These are phyloP conservation scores for Tolypocladium ophioglossoides DNA, from an alignment of 2,329 filamentous ascomycete species.

Conservation along the genomic window DNA sequence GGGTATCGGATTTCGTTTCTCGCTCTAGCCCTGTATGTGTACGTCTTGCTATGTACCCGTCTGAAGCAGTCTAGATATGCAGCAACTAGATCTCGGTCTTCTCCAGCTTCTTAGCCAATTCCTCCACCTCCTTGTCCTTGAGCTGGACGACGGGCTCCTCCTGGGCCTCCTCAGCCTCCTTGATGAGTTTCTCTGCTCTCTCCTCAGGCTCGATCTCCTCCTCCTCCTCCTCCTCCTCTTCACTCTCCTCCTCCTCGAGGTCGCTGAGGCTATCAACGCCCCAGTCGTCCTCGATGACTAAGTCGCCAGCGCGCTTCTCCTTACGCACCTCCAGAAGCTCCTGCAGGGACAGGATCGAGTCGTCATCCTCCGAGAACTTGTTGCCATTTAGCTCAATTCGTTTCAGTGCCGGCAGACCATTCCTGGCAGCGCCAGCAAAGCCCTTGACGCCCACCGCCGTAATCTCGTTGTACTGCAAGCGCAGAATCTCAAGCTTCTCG, in stretches of 20 bases:
- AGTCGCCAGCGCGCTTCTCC: constrained; percentile 56
- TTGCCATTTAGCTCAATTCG: constrained; percentile 94
- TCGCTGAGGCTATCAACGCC: constrained; percentile 80
- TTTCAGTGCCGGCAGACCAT: constrained; percentile 62
- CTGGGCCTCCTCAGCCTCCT: constrained; percentile 62
- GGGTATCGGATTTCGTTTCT: constrained; percentile 21
- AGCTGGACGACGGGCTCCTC: constrained; percentile 61
- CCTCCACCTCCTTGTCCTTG: constrained; percentile 71
- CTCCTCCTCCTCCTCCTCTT: constrained; percentile 59
- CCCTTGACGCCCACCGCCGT: constrained; percentile 62
- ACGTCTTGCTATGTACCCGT: constrained; percentile 1
- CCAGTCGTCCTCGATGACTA: constrained; percentile 69
- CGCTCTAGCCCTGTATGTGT: constrained; percentile 7
- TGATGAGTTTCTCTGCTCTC: constrained; percentile 56
- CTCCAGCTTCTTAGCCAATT: constrained; percentile 61
- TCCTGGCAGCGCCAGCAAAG: constrained; percentile 57
- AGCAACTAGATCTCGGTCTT: constrained; percentile 50
- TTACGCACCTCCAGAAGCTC: constrained; percentile 68
- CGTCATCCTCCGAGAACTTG: constrained; percentile 81
- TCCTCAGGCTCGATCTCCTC: constrained; percentile 52
- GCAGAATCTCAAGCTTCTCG: constrained; percentile 65
- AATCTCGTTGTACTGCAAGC: constrained; percentile 92
- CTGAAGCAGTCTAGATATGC: constrained; percentile 1
- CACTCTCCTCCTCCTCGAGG: constrained; percentile 65
- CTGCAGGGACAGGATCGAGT: constrained; percentile 55